Percentiles rank a stretch among this genome's conserved stretches.
phyloP scores from a whole-genome alignment of 2,329 filamentous ascomycete genomes.

The Alternaria novae-zelandiae region DNA sequence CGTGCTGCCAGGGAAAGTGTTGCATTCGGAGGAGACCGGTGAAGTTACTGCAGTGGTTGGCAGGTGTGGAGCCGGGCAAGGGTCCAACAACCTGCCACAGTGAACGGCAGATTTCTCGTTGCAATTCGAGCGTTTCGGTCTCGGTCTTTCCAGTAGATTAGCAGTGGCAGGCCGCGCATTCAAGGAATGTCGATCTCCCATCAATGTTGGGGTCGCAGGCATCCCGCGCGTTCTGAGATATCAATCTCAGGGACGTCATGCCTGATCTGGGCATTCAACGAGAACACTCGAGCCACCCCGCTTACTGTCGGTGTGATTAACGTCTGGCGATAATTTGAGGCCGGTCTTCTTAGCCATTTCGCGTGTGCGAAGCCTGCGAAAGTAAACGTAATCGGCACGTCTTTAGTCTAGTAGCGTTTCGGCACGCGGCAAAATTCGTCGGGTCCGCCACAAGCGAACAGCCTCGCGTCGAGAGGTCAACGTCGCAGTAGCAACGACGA shows the following conservation, averaged over 20 bases:
- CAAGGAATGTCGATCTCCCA: background rate
- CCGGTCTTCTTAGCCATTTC: constrained; percentile 4
- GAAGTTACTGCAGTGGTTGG: background rate
- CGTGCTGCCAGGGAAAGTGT: background rate
- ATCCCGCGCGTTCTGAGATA: background rate
- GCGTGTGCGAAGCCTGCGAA: constrained; percentile 8
- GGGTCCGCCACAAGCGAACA: background rate
- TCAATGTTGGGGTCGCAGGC: background rate
- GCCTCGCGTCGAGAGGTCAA: background rate
- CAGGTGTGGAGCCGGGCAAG: constrained; percentile 1
- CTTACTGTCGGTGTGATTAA: constrained; percentile 7
- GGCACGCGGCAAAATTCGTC: constrained; percentile 9
- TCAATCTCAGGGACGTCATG: constrained; percentile 5
- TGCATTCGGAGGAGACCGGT: background rate
- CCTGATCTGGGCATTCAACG: constrained; percentile 1
- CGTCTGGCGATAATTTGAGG: background rate
- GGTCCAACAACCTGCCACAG: background rate
- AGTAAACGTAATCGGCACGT: constrained; percentile 15
- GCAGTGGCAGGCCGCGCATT: background rate
- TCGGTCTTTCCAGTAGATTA: background rate
- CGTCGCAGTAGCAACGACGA: background rate
- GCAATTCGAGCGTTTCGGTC: background rate
- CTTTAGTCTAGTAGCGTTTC: constrained; percentile 9
- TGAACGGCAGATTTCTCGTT: background rate
- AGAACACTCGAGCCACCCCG: constrained; percentile 1